A percentile compares a stretch with the other conserved stretches of the same genome.
These are phyloP conservation scores for Ammopiptanthus mongolicus DNA, from an alignment of 306 rosid genomes.

Conservation along the genomic window DNA sequence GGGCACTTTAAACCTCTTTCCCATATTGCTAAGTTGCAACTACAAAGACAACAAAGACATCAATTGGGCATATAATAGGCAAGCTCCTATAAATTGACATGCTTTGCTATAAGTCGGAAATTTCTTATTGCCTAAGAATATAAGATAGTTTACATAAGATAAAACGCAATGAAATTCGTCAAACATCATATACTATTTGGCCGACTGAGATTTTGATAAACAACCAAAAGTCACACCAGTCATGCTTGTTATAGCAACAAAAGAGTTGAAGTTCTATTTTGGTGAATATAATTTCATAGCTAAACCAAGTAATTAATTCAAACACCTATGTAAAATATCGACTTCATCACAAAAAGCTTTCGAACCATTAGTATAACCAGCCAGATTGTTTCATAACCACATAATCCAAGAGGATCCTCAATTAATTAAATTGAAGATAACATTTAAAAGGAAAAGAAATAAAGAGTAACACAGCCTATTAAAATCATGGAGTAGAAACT, in stretches of 20 bases:
- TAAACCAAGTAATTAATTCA: neutral
- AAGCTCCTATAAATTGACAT: neutral
- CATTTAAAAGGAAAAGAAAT: neutral
- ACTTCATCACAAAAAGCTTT: neutral
- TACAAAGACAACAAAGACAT: neutral
- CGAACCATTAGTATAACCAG: neutral
- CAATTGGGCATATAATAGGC: neutral
- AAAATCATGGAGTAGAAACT: neutral
- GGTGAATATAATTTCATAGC: neutral
- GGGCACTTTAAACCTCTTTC: neutral
- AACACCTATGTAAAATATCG: neutral
- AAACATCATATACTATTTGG: neutral
- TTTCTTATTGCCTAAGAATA: conserved; percentile 2
- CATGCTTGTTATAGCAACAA: neutral
- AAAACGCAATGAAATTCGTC: neutral
- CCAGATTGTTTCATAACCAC: neutral
- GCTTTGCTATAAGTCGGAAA: neutral
- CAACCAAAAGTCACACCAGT: neutral
- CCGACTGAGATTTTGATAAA: neutral
- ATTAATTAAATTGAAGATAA: neutral
- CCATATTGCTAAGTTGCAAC: neutral
- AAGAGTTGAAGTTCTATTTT: neutral
- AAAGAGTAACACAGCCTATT: too few species aligned
- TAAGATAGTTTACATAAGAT: neutral
- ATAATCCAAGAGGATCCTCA: neutral